Percentiles rank a stretch among this genome's conserved stretches.
phyloP scores from a whole-genome alignment of 2,329 filamentous ascomycete species.

The Monilinia fructigena region DNA sequence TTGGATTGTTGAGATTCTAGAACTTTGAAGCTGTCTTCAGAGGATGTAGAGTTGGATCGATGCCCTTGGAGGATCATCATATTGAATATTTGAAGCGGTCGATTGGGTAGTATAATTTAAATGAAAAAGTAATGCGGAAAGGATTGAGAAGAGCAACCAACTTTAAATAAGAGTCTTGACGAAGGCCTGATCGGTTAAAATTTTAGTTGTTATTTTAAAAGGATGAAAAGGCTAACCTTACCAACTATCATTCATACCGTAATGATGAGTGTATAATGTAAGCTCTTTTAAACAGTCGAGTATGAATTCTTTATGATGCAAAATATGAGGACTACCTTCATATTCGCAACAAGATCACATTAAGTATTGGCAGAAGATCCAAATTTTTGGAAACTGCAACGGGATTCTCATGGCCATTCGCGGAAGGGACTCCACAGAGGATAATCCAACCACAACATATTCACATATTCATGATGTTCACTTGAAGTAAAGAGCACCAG shows the following conservation, averaged over 20 bases:
- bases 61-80: slow-evolving; percentile 21
- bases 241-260: background rate
- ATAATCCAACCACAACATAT: background rate
- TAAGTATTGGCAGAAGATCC: background rate
- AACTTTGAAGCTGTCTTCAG: background rate
- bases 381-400: background rate
- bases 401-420: background rate
- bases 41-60: slow-evolving; percentile 10
- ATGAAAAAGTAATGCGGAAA: background rate
- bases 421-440: background rate
- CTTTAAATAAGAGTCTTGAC: background rate
- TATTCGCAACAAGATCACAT: background rate
- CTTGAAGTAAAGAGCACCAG: background rate
- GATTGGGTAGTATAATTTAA: background rate
- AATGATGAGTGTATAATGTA: background rate
- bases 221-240: background rate
- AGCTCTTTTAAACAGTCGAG: background rate
- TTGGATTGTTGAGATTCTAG: background rate
- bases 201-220: background rate
- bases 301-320: background rate
- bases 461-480: accelerated
- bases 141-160: too few relatives aligned
- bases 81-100: background rate
- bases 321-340: background rate
- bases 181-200: background rate